A percentile compares a stretch with the other conserved stretches of the same genome.
phyloP scores from a whole-genome alignment of 2,329 filamentous ascomycete species.

The Pseudogymnoascus sp. region DNA sequence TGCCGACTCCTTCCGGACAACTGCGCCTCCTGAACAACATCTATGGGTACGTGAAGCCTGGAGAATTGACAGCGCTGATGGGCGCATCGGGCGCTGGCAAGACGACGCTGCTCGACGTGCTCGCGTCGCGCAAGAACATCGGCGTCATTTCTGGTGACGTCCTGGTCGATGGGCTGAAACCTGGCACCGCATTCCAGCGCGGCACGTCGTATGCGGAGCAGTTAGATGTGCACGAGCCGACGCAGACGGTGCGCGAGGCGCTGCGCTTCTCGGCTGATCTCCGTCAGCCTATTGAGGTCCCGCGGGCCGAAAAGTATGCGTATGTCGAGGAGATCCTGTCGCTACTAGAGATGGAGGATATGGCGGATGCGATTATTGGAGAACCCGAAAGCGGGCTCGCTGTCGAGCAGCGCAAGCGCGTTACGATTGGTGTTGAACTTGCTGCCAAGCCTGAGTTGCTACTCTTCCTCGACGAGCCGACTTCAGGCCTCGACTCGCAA shows the following conservation, averaged over 20 bases:
- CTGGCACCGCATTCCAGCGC: constrained; percentile 76
- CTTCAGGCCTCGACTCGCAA: constrained; percentile 53
- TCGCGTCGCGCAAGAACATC: constrained; percentile 79
- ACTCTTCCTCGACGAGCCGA: constrained; percentile 54
- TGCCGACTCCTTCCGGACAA: constrained; percentile 52
- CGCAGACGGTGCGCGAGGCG: constrained; percentile 78
- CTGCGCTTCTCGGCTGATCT: constrained; percentile 82
- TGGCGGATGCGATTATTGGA: constrained; percentile 57
- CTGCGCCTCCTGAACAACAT: constrained; percentile 68
- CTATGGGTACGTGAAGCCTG: constrained; percentile 70
- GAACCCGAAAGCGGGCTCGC: constrained; percentile 52
- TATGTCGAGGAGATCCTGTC: constrained; percentile 69
- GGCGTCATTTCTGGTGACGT: constrained; percentile 82
- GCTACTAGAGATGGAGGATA: constrained; percentile 59
- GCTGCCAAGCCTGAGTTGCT: constrained; percentile 49
- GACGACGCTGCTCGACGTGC: constrained; percentile 74
- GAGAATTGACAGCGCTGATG: constrained; percentile 60
- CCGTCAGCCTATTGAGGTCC: constrained; percentile 66
- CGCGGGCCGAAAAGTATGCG: constrained; percentile 68
- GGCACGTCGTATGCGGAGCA: constrained; percentile 72
- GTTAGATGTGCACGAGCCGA: constrained; percentile 79
- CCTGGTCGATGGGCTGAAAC: constrained; percentile 54
- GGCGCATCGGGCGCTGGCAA: constrained; percentile 64
- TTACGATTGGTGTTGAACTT: constrained; percentile 52
- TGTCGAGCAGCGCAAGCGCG: constrained; percentile 52